Percentiles rank a stretch among this genome's conserved stretches.
Conservation (phyloP, 192 early-diverging fungal genomes). For the Backusella westeae region DNA sequence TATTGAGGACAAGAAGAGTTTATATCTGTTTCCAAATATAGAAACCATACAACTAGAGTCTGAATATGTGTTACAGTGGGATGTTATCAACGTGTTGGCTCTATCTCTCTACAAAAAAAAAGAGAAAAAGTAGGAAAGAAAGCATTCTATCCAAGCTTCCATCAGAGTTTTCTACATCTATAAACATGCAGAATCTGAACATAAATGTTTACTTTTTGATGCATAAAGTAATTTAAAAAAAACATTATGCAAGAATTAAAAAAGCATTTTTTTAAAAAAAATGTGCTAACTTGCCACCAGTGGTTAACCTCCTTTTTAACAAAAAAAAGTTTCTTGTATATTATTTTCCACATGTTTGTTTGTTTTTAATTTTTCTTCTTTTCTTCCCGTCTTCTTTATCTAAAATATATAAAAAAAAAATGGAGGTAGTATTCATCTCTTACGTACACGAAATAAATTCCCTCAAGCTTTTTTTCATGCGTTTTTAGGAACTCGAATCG, state of each 20-base stretch:
- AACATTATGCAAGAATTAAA: background rate
- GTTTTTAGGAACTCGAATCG: conserved; percentile 12
- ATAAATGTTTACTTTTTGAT: background rate
- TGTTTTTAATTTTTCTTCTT: background rate
- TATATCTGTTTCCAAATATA: background rate
- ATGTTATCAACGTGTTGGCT: background rate
- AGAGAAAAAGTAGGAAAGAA: background rate
- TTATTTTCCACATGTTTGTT: conserved; percentile 3
- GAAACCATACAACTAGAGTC: background rate
- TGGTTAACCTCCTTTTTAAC: conserved; percentile 7
- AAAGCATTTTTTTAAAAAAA: background rate
- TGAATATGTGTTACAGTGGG: background rate
- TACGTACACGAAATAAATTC: too few species aligned
- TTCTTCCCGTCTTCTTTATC: background rate
- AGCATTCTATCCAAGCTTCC: background rate
- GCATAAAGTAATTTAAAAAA: background rate
- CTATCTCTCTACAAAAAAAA: background rate
- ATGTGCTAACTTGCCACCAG: background rate
- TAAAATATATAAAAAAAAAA: background rate
- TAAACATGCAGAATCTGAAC: background rate
- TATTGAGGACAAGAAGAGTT: background rate
- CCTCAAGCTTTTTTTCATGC: background rate
- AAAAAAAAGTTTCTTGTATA: background rate
- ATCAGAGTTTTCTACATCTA: background rate
- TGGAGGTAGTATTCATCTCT: background rate